Percentiles rank a stretch among this genome's conserved stretches.
These are phyloP conservation scores for Periglandula ipomoeae DNA, from an alignment of 2,329 filamentous ascomycete genomes.

Conservation along the genomic window DNA sequence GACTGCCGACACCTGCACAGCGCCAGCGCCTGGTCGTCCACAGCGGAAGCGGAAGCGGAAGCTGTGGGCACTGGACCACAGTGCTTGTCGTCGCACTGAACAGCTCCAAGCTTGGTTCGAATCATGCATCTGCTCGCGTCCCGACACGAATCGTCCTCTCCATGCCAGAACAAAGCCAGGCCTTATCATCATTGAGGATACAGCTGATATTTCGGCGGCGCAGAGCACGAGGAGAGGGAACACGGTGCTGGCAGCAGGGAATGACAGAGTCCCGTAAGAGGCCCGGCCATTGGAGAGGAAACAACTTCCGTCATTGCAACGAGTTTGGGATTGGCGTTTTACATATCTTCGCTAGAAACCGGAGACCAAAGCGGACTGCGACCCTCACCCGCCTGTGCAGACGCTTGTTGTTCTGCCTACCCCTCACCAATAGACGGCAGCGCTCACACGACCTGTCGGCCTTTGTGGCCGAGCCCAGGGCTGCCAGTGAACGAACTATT, in stretches of 20 bases:
- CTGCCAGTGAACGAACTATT: too few species aligned
- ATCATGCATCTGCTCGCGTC: neutral
- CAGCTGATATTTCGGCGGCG: neutral
- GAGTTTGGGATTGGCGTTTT: neutral
- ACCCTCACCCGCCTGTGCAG: neutral
- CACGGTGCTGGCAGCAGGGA: neutral
- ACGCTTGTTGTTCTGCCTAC: neutral
- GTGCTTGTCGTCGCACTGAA: too few species aligned
- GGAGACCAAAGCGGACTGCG: neutral
- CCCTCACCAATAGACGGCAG: neutral
- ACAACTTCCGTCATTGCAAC: neutral
- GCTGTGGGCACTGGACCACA: neutral
- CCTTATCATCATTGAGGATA: neutral
- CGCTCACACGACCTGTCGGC: neutral
- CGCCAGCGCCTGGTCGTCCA: neutral
- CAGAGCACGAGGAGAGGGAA: neutral
- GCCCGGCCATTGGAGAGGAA: neutral
- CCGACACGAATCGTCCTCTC: neutral
- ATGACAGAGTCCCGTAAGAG: neutral
- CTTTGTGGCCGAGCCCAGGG: too few species aligned
- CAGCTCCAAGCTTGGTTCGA: neutral
- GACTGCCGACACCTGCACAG: neutral
- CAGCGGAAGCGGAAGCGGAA: too few species aligned
- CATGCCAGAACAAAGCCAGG: neutral
- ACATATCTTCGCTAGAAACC: neutral